phyloP scores from a whole-genome alignment of 306 rosid genomes.

The Arachis hypogaea region DNA sequence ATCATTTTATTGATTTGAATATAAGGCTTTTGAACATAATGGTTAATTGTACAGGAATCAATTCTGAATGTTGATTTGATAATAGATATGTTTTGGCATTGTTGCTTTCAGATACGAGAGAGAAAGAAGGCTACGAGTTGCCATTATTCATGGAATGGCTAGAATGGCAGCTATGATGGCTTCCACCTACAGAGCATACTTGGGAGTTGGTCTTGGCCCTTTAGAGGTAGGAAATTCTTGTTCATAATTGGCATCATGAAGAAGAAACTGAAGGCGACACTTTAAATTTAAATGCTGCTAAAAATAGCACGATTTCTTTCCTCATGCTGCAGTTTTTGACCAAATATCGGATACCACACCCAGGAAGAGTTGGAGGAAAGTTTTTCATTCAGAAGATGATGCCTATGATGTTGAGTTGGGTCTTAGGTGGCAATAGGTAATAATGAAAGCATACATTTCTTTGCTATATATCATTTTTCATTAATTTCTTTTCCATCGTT shows the following conservation, averaged over 20 bases:
- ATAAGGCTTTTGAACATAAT: not conserved
- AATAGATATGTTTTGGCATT: constrained; percentile 27
- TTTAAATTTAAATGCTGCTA: not conserved
- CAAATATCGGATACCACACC: constrained; percentile 89
- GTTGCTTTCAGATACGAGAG: constrained; percentile 66
- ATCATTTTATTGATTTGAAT: constrained; percentile 13
- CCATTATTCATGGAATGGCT: constrained; percentile 91
- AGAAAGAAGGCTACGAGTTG: constrained; percentile 77
- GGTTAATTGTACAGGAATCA: constrained; percentile 4
- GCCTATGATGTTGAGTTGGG: constrained; percentile 97
- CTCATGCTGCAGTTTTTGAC: constrained; percentile 74
- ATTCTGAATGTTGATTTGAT: constrained; percentile 19
- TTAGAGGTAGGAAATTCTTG: constrained; percentile 59
- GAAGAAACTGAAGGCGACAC: constrained; percentile 27
- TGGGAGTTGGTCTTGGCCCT: constrained; percentile 96
- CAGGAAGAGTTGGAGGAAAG: constrained; percentile 92
- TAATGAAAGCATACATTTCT: constrained; percentile 24
- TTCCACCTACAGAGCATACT: constrained; percentile 85
- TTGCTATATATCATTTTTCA: constrained; percentile 25
- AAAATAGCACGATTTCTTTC: constrained; percentile 20
- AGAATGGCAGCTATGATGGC: constrained; percentile 99
- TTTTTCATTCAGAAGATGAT: constrained; percentile 71
- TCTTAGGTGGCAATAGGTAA: constrained; percentile 95
- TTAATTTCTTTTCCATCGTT: constrained; percentile 2
- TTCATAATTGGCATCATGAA: constrained; percentile 9